Conservation (phyloP, 257 asterid species). For the Mitragyna speciosa region DNA sequence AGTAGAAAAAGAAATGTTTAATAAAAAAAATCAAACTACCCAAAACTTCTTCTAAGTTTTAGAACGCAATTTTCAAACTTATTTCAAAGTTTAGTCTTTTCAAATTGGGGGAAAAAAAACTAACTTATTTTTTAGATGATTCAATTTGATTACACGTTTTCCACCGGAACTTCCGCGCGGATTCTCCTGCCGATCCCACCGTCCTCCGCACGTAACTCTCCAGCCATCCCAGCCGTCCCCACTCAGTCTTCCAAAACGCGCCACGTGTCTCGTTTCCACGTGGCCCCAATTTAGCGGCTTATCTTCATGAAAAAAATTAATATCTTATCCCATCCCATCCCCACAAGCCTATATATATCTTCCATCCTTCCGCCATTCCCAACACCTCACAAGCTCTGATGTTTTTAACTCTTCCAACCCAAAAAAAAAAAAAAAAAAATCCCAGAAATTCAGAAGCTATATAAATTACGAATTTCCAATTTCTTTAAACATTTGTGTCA, state of each 20-base stretch:
- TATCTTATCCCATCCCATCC: slow-evolving; percentile 34
- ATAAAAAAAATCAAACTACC: too few species aligned
- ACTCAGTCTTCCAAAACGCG: slow-evolving; percentile 21
- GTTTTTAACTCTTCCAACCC: background rate
- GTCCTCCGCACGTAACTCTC: slow-evolving; percentile 56
- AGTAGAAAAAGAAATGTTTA: too few species aligned
- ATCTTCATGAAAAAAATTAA: background rate
- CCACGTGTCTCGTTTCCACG: slow-evolving; percentile 58
- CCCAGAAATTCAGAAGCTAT: background rate
- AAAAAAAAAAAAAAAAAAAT: background rate
- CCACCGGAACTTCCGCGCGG: slow-evolving; percentile 37
- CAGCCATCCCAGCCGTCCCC: slow-evolving; percentile 51
- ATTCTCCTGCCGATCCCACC: slow-evolving; percentile 41
- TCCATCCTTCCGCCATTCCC: background rate
- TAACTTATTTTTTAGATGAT: too few species aligned
- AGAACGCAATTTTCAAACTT: too few species aligned
- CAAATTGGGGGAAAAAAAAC: too few species aligned
- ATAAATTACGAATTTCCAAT: background rate
- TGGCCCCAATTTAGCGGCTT: slow-evolving; percentile 32
- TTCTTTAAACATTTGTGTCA: background rate
- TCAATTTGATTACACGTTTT: background rate
- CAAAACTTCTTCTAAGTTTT: too few species aligned
- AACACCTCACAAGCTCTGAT: background rate
- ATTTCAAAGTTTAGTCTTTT: too few species aligned
- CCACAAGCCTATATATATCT: slow-evolving; percentile 17